Percentiles rank a stretch among this genome's conserved stretches.
These are phyloP conservation scores for Heterobasidion occidentale DNA, from an alignment of 1,284 basidiomycete species.

Conservation along the genomic window DNA sequence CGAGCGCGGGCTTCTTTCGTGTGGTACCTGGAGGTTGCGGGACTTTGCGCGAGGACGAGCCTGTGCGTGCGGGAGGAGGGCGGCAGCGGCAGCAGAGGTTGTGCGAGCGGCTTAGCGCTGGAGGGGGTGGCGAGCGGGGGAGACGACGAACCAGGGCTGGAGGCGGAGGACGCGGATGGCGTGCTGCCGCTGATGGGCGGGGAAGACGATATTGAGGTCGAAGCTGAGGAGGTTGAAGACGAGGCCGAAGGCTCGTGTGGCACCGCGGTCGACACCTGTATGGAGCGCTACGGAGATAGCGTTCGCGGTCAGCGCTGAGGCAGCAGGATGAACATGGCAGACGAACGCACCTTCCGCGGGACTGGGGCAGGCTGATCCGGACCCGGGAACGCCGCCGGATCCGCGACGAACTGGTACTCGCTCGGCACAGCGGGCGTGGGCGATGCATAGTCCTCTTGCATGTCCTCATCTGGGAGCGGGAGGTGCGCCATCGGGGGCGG, in stretches of 20 bases:
- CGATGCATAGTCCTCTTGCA: background rate
- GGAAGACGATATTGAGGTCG: background rate
- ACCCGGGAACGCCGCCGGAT: background rate
- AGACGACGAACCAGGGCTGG: background rate
- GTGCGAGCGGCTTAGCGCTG: background rate
- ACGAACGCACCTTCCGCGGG: background rate
- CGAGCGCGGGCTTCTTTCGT: constrained; percentile 27
- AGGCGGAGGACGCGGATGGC: background rate
- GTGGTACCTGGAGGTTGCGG: constrained; percentile 6
- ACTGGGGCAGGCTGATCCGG: background rate
- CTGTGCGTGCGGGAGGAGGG: constrained; percentile 4
- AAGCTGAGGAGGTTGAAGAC: background rate
- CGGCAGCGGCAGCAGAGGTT: background rate
- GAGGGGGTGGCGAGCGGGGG: background rate
- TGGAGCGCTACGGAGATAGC: background rate
- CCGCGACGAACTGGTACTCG: background rate
- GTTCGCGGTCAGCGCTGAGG: background rate
- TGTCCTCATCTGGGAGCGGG: background rate
- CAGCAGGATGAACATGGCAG: background rate
- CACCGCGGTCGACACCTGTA: background rate
- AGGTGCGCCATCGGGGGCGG: constrained; percentile 1
- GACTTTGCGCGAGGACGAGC: constrained; percentile 6
- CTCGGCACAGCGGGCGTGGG: no score
- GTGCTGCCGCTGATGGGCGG: background rate
- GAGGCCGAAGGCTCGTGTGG: background rate